Evolutionary conservation across 768 basidiomycete species (phyloP), one percentile per base, ranked within the genome.

Genomic region (Phallus indusiatus): DNA sequence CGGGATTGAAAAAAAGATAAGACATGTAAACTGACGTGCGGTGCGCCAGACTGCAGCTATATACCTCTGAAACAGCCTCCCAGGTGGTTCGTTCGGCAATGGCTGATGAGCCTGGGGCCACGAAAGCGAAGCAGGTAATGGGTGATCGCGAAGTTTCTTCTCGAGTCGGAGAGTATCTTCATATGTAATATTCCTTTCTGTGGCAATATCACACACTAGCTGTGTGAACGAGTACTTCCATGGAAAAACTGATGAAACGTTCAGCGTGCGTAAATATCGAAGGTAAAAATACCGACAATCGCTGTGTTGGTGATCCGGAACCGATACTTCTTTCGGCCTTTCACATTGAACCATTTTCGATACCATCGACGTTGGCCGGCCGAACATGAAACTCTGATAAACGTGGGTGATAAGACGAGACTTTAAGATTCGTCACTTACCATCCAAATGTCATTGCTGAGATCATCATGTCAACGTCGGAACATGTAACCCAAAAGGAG

Each of bases 311-410:
- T 33, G 36, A 14, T 28, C 16, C 11, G 57, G 49, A 7, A 52
- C 57, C 17, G 20, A 24, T 6, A 59, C 57, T 20, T 22, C 18
- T 14, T 10, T 20, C 20, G 57, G 57, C 18, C 17, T 28, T 20
- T 34, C 35, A 36, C 57, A 59, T 33, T 59, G 49, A 47, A 59
- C 47, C 48, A 18, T 36, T 14, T 11, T 51, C 18, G 22, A 34
- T 34, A 51, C 57, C 57, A 59, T 34, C 17, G 57, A 59, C 11
- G 57, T 59, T 36, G 57, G 57, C 9, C 57, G 57, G 4, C 57
- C 57, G 52, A 59, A 59, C 57, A 59, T 59, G 49, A 59, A 59
- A 51, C 57, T 59, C 57, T 59, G 21, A 18, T 9, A 37, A 52
- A 24, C n/a, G 12, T 37, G 47, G 8, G 37, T 14, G 17, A 22